A percentile compares a stretch with the other conserved stretches of the same genome.
phyloP scores from a whole-genome alignment of 805 yeast species.

The Candida fluviatilis region DNA sequence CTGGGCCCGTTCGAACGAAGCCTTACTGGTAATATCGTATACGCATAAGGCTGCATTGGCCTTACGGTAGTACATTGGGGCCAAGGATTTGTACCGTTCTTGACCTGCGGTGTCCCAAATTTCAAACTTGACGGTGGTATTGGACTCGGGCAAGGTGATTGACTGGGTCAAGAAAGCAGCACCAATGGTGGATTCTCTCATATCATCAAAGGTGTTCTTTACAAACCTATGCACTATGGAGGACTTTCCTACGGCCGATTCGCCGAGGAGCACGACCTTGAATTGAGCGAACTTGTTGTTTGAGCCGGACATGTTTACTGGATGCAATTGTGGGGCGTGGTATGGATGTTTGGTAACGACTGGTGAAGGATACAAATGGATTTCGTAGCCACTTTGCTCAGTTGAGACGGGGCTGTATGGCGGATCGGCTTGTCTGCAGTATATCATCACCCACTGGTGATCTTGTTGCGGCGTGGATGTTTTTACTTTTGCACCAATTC shows the following conservation, averaged over 20 bases:
- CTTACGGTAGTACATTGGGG: conserved; percentile 45
- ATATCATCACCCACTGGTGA: too few relatives aligned
- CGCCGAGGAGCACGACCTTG: conserved; percentile 73
- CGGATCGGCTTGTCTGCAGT: too few relatives aligned
- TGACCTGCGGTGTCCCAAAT: conserved; percentile 97
- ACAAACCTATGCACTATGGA: conserved; percentile 58
- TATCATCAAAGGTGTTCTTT: conserved; percentile 67
- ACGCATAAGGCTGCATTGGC: conserved; percentile 75
- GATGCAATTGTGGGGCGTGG: too few relatives aligned
- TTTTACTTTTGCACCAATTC: too few relatives aligned
- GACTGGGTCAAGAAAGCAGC: conserved; percentile 79
- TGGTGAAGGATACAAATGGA: too few relatives aligned
- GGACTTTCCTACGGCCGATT: conserved; percentile 80
- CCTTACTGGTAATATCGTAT: conserved; percentile 65
- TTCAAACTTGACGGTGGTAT: conserved; percentile 59
- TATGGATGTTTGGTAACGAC: too few relatives aligned
- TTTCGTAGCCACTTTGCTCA: too few relatives aligned
- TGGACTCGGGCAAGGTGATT: conserved; percentile 48
- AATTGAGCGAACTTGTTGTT: conserved; percentile 32
- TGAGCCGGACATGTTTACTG: neutral
- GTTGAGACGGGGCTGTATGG: too few relatives aligned
- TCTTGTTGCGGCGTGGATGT: too few relatives aligned
- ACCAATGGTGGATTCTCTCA: conserved; percentile 77
- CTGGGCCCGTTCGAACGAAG: conserved; percentile 67
- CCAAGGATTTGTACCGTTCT: conserved; percentile 35